Percentiles rank a stretch among this genome's conserved stretches.
phyloP scores from a whole-genome alignment of 2,329 filamentous ascomycete genomes.

The Akanthomyces dipterigenus region DNA sequence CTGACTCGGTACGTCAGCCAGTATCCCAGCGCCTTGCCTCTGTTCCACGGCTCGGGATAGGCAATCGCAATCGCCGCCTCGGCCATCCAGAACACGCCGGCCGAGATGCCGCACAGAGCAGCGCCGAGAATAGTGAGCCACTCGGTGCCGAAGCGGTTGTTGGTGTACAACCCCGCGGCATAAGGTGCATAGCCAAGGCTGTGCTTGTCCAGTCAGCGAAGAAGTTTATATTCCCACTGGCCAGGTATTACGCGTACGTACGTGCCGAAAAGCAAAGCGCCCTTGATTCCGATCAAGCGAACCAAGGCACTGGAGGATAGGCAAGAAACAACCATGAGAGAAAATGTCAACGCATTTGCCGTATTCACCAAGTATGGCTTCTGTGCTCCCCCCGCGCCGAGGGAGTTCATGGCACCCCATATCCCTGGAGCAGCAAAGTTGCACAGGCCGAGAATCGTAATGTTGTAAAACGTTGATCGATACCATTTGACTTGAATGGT shows the following conservation, averaged over 20 bases:
- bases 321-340: slow-evolving; percentile 66
- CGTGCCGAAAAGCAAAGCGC: slow-evolving; percentile 64
- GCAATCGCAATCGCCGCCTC: slow-evolving; percentile 67
- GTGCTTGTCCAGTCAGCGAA: not conserved
- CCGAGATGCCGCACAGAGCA: slow-evolving; percentile 61
- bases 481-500: slow-evolving; percentile 55
- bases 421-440: slow-evolving; percentile 66
- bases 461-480: slow-evolving; percentile 66
- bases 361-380: slow-evolving; percentile 62
- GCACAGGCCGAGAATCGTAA: slow-evolving; percentile 62
- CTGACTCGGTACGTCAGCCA: slow-evolving; percentile 56
- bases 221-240: too few relatives aligned
- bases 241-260: slow-evolving; percentile 22
- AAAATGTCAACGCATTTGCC: slow-evolving; percentile 65
- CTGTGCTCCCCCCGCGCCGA: slow-evolving; percentile 62
- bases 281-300: slow-evolving; percentile 63
- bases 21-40: slow-evolving; percentile 57
- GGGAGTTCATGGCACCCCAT: slow-evolving; percentile 67
- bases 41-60: slow-evolving; percentile 65
- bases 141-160: slow-evolving; percentile 61
- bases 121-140: slow-evolving; percentile 66
- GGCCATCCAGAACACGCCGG: slow-evolving; percentile 69
- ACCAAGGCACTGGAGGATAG: slow-evolving; percentile 59
- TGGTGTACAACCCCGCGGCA: slow-evolving; percentile 63
- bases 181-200: slow-evolving; percentile 62